Evolutionary conservation across 2,329 filamentous ascomycete species (phyloP).

Genomic region (Cryphonectria naterciae): DNA sequence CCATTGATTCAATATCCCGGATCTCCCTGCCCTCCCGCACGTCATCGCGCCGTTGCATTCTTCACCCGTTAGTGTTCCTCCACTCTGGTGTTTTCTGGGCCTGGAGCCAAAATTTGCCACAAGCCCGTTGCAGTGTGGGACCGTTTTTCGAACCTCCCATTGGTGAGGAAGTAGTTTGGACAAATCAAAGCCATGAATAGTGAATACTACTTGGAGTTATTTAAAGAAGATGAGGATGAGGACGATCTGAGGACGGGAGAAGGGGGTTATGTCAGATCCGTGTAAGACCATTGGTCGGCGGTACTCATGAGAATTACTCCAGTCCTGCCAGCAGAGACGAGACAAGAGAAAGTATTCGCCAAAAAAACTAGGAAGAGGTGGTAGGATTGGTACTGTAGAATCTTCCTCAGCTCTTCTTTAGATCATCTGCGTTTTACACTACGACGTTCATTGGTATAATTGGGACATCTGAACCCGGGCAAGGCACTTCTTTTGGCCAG

Average conservation of each 20-base stretch:
- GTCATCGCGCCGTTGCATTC: neutral
- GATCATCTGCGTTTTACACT: neutral
- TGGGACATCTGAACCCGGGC: no score
- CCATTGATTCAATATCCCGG: no score
- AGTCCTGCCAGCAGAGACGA: no score
- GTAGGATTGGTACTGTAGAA: no score
- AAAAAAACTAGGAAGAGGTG: neutral
- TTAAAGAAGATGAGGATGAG: neutral
- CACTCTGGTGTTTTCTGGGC: neutral
- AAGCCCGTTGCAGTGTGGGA: neutral
- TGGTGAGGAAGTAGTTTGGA: neutral
- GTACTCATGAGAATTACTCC: neutral
- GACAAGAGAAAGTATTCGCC: neutral
- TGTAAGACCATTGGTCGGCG: slow-evolving; percentile 17
- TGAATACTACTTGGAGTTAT: neutral
- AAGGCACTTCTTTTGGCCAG: no score
- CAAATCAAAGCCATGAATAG: neutral
- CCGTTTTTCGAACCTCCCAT: neutral
- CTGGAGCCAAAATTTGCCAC: neutral
- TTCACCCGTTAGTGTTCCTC: neutral
- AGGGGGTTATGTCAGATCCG: slow-evolving; percentile 5
- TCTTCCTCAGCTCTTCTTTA: neutral
- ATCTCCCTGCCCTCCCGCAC: neutral
- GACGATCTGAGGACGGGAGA: neutral
- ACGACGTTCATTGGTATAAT: no score